Evolutionary conservation across 768 basidiomycete species (phyloP).

Genomic region (Lyophyllum shimeji): DNA sequence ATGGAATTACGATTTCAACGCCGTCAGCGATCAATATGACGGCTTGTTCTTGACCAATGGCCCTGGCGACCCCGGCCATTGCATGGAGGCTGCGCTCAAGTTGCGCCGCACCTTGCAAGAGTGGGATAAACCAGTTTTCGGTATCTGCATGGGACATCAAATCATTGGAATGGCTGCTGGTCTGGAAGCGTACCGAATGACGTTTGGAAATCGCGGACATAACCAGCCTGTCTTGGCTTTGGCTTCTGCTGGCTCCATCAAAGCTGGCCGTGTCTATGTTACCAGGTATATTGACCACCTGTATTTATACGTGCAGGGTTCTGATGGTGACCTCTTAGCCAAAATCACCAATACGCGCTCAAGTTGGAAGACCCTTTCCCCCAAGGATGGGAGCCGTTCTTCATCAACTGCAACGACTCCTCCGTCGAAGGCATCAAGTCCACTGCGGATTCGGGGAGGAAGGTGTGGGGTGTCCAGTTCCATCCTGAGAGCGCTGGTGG

Average conservation of each 20-base stretch:
- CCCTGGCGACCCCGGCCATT: constrained; percentile 90
- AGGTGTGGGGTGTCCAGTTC: constrained; percentile 98
- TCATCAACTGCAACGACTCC: constrained; percentile 99
- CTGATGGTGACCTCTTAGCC: constrained; percentile 40
- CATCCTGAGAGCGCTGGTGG: constrained; percentile 98
- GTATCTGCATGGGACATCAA: constrained; percentile 99
- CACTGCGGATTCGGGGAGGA: constrained; percentile 83
- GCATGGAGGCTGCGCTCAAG: constrained; percentile 79
- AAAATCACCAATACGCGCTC: constrained; percentile 99
- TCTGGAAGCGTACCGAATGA: constrained; percentile 96
- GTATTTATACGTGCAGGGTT: neutral
- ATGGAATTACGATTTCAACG: constrained; percentile 97
- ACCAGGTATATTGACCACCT: constrained; percentile 60
- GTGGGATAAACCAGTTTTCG: constrained; percentile 94
- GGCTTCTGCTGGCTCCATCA: constrained; percentile 91
- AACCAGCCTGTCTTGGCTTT: constrained; percentile 98
- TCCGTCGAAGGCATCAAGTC: constrained; percentile 99
- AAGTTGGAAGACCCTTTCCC: constrained; percentile 95
- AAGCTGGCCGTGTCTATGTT: constrained; percentile 94
- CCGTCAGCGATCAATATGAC: constrained; percentile 86
- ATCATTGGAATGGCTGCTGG: constrained; percentile 98
- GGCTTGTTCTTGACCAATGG: constrained; percentile 97
- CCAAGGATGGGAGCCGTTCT: constrained; percentile 96
- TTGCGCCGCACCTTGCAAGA: constrained; percentile 81
- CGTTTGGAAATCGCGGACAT: constrained; percentile 98